A percentile compares a stretch with the other conserved stretches of the same genome.
These are phyloP conservation scores for Kwoniella newhampshirensis DNA, from an alignment of 768 basidiomycete genomes.

Conservation along the genomic window DNA sequence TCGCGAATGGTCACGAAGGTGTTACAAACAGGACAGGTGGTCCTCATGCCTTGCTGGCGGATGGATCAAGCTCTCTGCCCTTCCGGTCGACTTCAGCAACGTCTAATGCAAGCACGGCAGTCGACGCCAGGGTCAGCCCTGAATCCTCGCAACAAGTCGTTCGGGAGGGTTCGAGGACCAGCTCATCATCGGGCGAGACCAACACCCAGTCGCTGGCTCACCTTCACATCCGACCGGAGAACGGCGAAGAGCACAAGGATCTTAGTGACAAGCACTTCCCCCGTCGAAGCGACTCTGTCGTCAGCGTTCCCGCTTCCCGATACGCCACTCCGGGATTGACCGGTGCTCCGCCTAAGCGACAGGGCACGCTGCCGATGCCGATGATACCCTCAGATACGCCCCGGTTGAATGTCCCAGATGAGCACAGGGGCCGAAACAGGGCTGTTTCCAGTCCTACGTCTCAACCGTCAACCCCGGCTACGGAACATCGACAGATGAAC, in stretches of 20 bases:
- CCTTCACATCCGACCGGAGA: slow-evolving; percentile 2
- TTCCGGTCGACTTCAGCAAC: slow-evolving; percentile 33
- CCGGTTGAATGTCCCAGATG: slow-evolving; percentile 5
- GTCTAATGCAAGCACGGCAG: slow-evolving; percentile 34
- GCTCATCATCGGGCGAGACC: slow-evolving; percentile 12
- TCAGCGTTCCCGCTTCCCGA: slow-evolving; percentile 57
- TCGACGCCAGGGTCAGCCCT: slow-evolving; percentile 13
- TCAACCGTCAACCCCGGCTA: slow-evolving; percentile 13
- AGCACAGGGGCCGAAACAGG: slow-evolving; percentile 8
- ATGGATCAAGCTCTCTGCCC: slow-evolving; percentile 44
- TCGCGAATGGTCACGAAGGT: slow-evolving; percentile 31
- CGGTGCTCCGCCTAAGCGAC: slow-evolving; percentile 11
- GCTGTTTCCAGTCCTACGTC: slow-evolving; percentile 20
- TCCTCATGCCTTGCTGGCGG: slow-evolving; percentile 31
- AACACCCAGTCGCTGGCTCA: neutral
- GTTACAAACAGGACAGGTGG: slow-evolving; percentile 31
- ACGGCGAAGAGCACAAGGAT: slow-evolving; percentile 34
- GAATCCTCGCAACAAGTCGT: slow-evolving; percentile 8
- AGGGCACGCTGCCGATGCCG: slow-evolving; percentile 31
- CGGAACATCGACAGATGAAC: slow-evolving; percentile 10
- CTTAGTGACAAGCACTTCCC: slow-evolving; percentile 73
- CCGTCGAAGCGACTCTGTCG: slow-evolving; percentile 73
- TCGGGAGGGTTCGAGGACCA: slow-evolving; percentile 4
- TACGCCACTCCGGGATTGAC: slow-evolving; percentile 21
- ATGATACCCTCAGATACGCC: slow-evolving; percentile 1